Evolutionary conservation across 345 rosid genomes (phyloP), one percentile per base, ranked within the genome.

Genomic region (Populus tremula): DNA sequence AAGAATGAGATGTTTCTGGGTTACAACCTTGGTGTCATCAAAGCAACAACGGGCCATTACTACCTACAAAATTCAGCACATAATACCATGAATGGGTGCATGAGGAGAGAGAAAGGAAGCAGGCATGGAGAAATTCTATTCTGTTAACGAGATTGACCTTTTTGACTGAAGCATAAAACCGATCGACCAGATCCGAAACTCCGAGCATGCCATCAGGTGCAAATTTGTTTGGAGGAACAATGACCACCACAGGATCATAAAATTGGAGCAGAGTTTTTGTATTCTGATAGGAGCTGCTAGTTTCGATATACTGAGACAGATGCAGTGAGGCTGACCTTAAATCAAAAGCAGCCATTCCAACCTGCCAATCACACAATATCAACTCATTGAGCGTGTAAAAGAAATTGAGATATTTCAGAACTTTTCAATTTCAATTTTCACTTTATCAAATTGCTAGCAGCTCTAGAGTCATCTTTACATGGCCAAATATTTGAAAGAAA

Each of bases 301-400:
- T 95, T 84, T 95, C 99, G 66, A 92, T 95, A 76, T 92, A 93
- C 81, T 96, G 99, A 67, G 99, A 96, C 54, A 96, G 96, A 85
- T 96, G 96, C 82, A 93, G 81, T 20, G 97, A 82, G 25, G 98
- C 99, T 62, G 94, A 88, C 80, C 98, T 88, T 67, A 96, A 81
- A 88, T 96, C 97, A 80, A 96, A 92, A 78, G 98, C 96, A 79
- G 98, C 97, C 85, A 96, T 85, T 75, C 98, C 99, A 29, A 93
- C 99, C 99, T 95, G 83, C 75, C 47, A 78, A 69, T 69, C 50
- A 53, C 49, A 21, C 59, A 67, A 56, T 14, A 18, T 73, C 18
- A 62, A 50, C 49, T 67, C 23, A 1, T 13, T 27, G 13, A 71
- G 43, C n/a, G 27, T 31, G 63, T 5, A 13, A 16, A 61, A 35